Percentiles rank a stretch among this genome's conserved stretches.
These are phyloP conservation scores for Cydonia oblonga DNA, from an alignment of 331 rosid species.

Conservation along the genomic window DNA sequence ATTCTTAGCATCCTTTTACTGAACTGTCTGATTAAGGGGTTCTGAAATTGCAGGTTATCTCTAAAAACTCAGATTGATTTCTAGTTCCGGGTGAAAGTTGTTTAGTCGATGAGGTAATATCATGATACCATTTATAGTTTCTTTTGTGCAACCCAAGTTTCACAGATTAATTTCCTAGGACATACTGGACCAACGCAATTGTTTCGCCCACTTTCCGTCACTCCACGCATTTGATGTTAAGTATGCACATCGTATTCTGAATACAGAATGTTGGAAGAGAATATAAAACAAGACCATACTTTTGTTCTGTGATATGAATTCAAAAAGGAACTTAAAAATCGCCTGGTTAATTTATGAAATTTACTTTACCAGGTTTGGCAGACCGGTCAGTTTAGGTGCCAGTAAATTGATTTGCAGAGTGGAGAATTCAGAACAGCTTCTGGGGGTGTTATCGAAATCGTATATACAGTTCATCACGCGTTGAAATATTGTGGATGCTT, in stretches of 20 bases:
- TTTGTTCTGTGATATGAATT: neutral
- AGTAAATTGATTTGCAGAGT: neutral
- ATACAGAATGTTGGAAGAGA: neutral
- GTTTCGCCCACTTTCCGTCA: neutral
- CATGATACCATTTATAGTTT: neutral
- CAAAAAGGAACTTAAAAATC: neutral
- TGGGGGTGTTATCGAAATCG: neutral
- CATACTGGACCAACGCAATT: neutral
- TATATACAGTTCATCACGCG: neutral
- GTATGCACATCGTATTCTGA: neutral
- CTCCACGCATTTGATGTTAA: neutral
- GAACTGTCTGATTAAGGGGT: neutral
- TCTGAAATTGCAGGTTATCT: slow-evolving; percentile 15
- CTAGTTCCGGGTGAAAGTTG: neutral
- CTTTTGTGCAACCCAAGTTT: neutral
- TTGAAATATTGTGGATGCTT: neutral
- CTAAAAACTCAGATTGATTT: slow-evolving; percentile 3
- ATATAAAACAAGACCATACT: neutral
- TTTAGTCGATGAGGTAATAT: neutral
- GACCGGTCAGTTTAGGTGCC: neutral
- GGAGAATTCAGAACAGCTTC: neutral
- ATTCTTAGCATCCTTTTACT: neutral
- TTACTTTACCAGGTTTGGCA: neutral
- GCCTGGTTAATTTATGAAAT: neutral
- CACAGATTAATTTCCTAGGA: neutral